Base-by-base conservation (phyloP, 768 basidiomycete genomes). In the Holtermannia corniformis region DNA sequence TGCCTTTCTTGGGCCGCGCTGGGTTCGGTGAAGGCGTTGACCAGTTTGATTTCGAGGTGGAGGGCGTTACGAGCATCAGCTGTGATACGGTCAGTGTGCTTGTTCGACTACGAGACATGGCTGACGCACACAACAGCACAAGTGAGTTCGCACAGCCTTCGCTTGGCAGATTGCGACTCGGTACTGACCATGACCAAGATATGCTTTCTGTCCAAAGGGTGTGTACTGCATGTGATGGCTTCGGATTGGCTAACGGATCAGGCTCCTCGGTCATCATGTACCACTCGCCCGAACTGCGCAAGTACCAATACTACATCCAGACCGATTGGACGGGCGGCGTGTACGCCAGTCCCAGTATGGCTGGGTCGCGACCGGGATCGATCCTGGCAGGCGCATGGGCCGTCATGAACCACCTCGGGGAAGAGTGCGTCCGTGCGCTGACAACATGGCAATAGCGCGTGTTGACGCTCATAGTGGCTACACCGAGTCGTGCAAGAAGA, bases 191-290 rank as follows among this genome's bases (percentile, higher is more conserved):
- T 62, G 64, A 59, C 20, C 55, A 90, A n/a, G n/a, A 84, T 92
- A 93, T 73, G 91, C 88, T 19, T 95, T 93, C 71, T 83, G 91
- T 20, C 90, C 91, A 13, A 97, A 96, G 78, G 87, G 72, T 82
- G 47, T 13, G 54, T 37, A 21, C 69, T 57, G 46, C 42, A 37
- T 44, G n/a, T 25, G 13, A 44, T 51, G 24, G 12, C n/a, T 46
- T 49, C 41, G 46, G 32, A 16, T 5, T 44, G 43, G 14, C 54
- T 40, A 25, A 56, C 14, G 32, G 55, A 48, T 3, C 58, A 90
- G 86, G 92, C 84, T 49, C 86, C 12, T 95, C 91, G 14, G 88
- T 95, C 41, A 82, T 97, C 63, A 95, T 97, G 91, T 97, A 95
- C 74, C 81, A 83, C 16, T 77, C 83, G 37, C 77, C 83, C 23